Conservation (phyloP, 163 green algal species). For the Picocystis sp. region DNA sequence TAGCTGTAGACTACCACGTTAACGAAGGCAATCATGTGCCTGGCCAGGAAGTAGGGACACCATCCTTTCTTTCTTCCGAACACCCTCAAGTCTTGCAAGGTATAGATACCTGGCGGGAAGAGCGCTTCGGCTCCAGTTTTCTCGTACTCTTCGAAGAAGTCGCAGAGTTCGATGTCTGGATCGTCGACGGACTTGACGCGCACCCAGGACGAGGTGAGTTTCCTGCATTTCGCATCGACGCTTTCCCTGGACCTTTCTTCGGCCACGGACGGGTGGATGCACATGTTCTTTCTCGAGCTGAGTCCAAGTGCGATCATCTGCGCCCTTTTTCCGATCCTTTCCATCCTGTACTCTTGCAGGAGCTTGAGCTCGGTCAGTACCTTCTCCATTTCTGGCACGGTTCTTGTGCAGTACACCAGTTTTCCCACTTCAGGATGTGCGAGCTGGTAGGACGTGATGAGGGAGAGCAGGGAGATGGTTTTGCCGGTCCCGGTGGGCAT, state of each 20-base stretch:
- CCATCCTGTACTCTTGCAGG: slow-evolving; percentile 51
- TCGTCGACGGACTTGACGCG: slow-evolving; percentile 38
- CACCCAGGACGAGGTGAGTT: slow-evolving; percentile 85
- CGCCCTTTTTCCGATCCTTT: slow-evolving; percentile 22
- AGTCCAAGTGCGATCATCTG: slow-evolving; percentile 84
- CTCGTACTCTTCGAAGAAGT: slow-evolving; percentile 38
- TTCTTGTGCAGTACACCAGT: slow-evolving; percentile 82
- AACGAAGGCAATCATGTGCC: slow-evolving; percentile 85
- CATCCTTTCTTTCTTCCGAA: slow-evolving; percentile 74
- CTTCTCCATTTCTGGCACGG: slow-evolving; percentile 99
- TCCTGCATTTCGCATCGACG: slow-evolving; percentile 79
- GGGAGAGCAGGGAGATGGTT: slow-evolving; percentile 91
- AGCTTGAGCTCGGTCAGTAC: slow-evolving; percentile 64
- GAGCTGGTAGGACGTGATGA: slow-evolving; percentile 97
- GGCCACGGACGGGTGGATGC: slow-evolving; percentile 67
- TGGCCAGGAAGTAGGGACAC: slow-evolving; percentile 97
- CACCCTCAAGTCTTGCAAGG: slow-evolving; percentile 52
- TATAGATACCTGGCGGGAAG: slow-evolving; percentile 50
- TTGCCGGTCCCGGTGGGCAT: slow-evolving; percentile 99
- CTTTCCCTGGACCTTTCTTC: slow-evolving; percentile 81
- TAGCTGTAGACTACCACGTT: slow-evolving; percentile 99
- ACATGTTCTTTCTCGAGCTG: slow-evolving; percentile 90
- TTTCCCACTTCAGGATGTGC: slow-evolving; percentile 60
- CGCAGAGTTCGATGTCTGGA: slow-evolving; percentile 13
- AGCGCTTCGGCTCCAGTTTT: slow-evolving; percentile 48